Evolutionary conservation across 2,329 filamentous ascomycete genomes (phyloP).

Genomic region (Colletotrichum tamarilloi): DNA sequence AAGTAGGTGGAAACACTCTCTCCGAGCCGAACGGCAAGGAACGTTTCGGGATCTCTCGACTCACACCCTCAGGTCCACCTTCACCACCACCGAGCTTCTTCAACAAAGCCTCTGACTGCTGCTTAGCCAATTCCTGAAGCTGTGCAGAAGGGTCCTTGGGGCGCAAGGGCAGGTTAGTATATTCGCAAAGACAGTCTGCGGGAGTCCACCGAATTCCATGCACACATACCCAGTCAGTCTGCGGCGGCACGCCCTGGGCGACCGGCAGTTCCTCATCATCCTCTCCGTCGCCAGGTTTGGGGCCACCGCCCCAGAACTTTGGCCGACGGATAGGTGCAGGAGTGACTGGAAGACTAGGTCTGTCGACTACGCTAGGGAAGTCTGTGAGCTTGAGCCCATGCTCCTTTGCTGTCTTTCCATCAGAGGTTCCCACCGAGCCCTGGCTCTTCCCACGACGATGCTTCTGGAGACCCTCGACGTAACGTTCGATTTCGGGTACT

Average conservation of each 20-base stretch:
- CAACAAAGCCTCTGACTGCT: conserved; percentile 72
- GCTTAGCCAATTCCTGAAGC: conserved; percentile 75
- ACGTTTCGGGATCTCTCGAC: conserved; percentile 59
- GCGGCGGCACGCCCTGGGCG: conserved; percentile 85
- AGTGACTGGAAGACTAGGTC: conserved; percentile 90
- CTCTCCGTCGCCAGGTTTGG: conserved; percentile 58
- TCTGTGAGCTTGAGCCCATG: conserved; percentile 79
- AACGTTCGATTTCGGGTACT: conserved; percentile 86
- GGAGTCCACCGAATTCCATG: conserved; percentile 61
- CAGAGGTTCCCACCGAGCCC: conserved; percentile 37
- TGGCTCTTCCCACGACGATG: conserved; percentile 55
- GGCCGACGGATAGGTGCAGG: conserved; percentile 81
- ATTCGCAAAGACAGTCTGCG: conserved; percentile 64
- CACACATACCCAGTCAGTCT: conserved; percentile 94
- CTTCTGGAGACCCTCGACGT: conserved; percentile 82
- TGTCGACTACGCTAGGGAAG: conserved; percentile 84
- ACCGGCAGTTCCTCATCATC: conserved; percentile 72
- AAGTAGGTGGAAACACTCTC: conserved; percentile 55
- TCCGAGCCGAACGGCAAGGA: conserved; percentile 66
- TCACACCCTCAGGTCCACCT: conserved; percentile 43
- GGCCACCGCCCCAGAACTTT: conserved; percentile 71
- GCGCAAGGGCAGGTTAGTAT: conserved; percentile 63
- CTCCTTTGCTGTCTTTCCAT: conserved; percentile 41
- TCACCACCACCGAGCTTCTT: conserved; percentile 58
- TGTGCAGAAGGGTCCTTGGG: conserved; percentile 76